phyloP scores from a whole-genome alignment of 2,329 filamentous ascomycete species.

The Orbilia quercus region DNA sequence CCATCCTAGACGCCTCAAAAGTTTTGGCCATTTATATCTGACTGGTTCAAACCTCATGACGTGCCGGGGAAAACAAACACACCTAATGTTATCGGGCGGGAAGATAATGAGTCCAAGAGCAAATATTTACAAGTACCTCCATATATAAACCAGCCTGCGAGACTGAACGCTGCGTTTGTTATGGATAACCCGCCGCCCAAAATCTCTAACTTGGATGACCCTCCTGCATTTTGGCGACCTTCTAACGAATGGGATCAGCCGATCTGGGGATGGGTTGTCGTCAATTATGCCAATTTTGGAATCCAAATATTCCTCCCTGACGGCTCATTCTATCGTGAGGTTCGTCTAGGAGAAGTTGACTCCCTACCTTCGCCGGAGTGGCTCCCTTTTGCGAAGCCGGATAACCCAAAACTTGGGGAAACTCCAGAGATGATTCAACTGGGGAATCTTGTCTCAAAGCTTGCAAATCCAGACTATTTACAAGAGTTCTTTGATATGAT shows the following conservation, averaged over 20 bases:
- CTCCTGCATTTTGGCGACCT: constrained; percentile 58
- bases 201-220: too few relatives aligned
- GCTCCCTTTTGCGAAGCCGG: too few relatives aligned
- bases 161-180: constrained; percentile 63
- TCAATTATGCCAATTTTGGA: constrained; percentile 64
- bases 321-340: constrained; percentile 65
- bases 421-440: too few relatives aligned
- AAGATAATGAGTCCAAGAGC: constrained; percentile 56
- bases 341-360: constrained; percentile 63
- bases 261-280: constrained; percentile 65
- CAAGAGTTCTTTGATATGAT: too few relatives aligned
- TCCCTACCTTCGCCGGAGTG: too few relatives aligned
- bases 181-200: too few relatives aligned
- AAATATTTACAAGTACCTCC: constrained; percentile 64
- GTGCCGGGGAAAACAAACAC: too few relatives aligned
- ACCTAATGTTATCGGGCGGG: neutral
- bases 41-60: constrained; percentile 62
- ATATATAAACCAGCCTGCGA: constrained; percentile 63
- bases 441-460: too few relatives aligned
- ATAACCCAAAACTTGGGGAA: too few relatives aligned
- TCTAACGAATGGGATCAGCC: constrained; percentile 63
- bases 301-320: constrained; percentile 65
- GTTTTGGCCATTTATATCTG: constrained; percentile 61
- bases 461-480: too few relatives aligned
- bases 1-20: neutral